Base-by-base conservation (phyloP, 129 eudicot genomes). In the Ambrosia artemisiifolia region DNA sequence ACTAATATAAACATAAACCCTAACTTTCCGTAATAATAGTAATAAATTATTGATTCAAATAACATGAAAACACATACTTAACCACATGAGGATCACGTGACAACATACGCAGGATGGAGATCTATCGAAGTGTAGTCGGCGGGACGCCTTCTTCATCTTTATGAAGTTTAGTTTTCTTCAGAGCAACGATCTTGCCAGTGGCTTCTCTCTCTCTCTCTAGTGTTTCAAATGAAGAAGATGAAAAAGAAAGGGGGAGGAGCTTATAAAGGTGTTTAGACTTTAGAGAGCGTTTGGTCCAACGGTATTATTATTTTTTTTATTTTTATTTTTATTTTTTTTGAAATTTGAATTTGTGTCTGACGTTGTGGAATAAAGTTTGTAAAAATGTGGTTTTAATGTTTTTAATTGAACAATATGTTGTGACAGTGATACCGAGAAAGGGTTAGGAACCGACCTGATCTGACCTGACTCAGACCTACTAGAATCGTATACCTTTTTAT, bases 141-240 rank as follows among this genome's bases (percentile, higher is more conserved):
- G 97, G 97, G 17, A 91, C 97, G 0, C 97, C 97, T 80, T 91
- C 90, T 8, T 88, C 95, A 65, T 88, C 97, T 76, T 91, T 95
- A 20, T 81, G 95, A 62, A 91, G 95, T 28, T 84, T 77, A 9
- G 97, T 91, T 71, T 91, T 91, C 86, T 91, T 91, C 30, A 91
- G 80, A 38, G 97, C 95, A 0, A 91, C 97, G 16, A 91, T 91
- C 34, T 91, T 80, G 0, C 97, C 97, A 13, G 88, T 88, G 13
- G 92, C 84, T 43, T 75, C n/a, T n/a, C n/a, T n/a, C n/a, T n/a
- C n/a, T 85, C 68, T 91, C 97, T 63, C 92, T 14, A 62, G 47
- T 50, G 64, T 55, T 28, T 56, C 33, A 40, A 65, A 65, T 9
- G 36, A 70, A 50, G 81, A 62, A 51, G 72, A 43, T 14, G 11